Conservation (phyloP, 129 eudicot species). For the Flaveria brownii region DNA sequence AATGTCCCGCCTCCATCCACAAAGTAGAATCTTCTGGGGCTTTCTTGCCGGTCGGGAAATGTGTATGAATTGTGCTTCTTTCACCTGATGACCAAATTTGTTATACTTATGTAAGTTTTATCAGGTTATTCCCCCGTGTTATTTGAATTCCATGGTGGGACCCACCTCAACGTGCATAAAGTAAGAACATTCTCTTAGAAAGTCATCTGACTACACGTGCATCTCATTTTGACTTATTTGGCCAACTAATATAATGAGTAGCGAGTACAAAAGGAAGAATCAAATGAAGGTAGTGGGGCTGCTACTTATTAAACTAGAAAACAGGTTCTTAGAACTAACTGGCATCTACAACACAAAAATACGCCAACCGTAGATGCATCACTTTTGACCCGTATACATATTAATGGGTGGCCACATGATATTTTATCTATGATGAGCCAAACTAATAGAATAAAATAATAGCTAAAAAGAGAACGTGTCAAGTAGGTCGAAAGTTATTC, state of each 20-base stretch:
- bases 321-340: not conserved
- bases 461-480: too few species aligned
- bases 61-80: slow-evolving; percentile 80
- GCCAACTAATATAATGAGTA: slow-evolving; percentile 10
- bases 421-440: too few species aligned
- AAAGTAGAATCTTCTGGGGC: slow-evolving; percentile 97
- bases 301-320: not conserved
- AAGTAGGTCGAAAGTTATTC: not conserved
- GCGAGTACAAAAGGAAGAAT: not conserved
- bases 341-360: not conserved
- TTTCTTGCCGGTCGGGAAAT: slow-evolving; percentile 81
- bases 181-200: slow-evolving; percentile 35
- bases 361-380: not conserved
- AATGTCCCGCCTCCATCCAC: slow-evolving; percentile 99
- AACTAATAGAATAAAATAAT: too few species aligned
- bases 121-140: slow-evolving; percentile 50
- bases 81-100: slow-evolving; percentile 93
- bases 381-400: not conserved
- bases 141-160: slow-evolving; percentile 42
- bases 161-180: slow-evolving; percentile 43
- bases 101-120: slow-evolving; percentile 60
- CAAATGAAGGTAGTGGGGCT: slow-evolving; percentile 21
- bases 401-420: not conserved
- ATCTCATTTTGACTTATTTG: slow-evolving; percentile 14
- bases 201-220: slow-evolving; percentile 30